Evolutionary conservation across 2,329 filamentous ascomycete species (phyloP), one percentile per base, ranked within the genome.

Genomic region (Rhynchosporium secalis): DNA sequence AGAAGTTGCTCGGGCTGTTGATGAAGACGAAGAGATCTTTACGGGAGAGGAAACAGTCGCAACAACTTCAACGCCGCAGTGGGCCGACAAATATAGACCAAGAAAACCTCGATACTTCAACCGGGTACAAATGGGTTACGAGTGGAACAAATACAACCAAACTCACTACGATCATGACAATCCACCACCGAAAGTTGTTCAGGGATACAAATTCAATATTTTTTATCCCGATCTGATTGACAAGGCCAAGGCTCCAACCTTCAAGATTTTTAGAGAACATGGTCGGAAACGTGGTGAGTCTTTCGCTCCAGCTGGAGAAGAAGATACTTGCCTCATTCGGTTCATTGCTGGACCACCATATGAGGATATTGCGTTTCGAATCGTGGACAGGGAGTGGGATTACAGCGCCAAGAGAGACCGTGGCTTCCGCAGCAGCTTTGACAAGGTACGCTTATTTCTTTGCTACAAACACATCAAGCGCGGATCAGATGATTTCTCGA

Each of bases 141-240:
- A 99, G 76, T 99, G 95, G 95, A 99, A 99, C 81, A 99, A 99
- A 77, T 99, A 99, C 83, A 99, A 99, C 73, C 95, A 99, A 78
- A 99, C 95, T 12, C 95, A 99, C 77, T 99, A 99, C 78, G 95
- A 98, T 75, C 92, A 97, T 75, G 94, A 98, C 74, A 97, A 98
- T 72, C 95, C 95, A 2, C 95, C 95, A 1, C 95, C 95, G 31
- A 97, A 96, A 78, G 94, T 99, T 6, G 95, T 99, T 10, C 95
- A 99, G 75, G 95, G 95, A 61, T 99, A 99, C 82, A 97, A 96
- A 76, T 99, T 99, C 83, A 98, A 99, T 78, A 94, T 99, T 57
- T 99, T 99, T 78, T 99, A 99, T 73, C 95, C 95, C 0, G 95
- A 99, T 70, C 85, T 99, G 38, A 92, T 98, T 72, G 93, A 98